These are phyloP conservation scores for Panaeolus cyanescens DNA, from an alignment of 768 basidiomycete species.

Conservation along the genomic window DNA sequence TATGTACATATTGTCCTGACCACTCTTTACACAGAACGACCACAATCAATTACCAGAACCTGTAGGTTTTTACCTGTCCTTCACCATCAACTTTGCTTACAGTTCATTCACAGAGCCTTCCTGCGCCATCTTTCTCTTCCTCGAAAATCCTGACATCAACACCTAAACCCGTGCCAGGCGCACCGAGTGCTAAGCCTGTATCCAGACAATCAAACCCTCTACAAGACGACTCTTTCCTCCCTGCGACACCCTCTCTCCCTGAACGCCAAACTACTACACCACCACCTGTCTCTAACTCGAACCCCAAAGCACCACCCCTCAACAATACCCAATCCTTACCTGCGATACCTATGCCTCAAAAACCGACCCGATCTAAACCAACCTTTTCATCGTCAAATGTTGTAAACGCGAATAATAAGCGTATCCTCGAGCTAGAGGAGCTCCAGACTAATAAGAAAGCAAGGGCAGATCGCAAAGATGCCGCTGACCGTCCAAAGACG, in stretches of 20 bases:
- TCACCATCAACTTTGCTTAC: not conserved
- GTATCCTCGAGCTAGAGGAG: conserved; percentile 5
- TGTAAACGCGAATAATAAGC: conserved; percentile 22
- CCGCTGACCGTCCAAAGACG: not conserved
- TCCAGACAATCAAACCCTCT: conserved; percentile 10
- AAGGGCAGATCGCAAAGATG: conserved; percentile 2
- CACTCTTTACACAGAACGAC: not conserved
- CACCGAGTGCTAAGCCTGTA: conserved; percentile 11
- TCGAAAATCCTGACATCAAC: conserved; percentile 22
- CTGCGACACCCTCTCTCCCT: conserved; percentile 27
- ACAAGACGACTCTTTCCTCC: conserved; percentile 47
- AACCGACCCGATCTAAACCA: conserved; percentile 10
- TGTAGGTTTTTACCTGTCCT: conserved; percentile 11
- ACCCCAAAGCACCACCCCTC: not conserved
- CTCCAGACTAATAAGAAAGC: conserved; percentile 17
- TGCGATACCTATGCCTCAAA: conserved; percentile 16
- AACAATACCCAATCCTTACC: conserved; percentile 14
- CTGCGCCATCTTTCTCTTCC: conserved; percentile 18
- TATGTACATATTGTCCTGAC: not conserved
- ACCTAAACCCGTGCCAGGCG: conserved; percentile 16
- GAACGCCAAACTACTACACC: not conserved
- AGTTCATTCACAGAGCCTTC: conserved; percentile 11
- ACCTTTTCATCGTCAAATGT: not conserved
- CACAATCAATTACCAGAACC: conserved; percentile 11
- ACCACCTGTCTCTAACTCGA: not conserved